Evolutionary conservation across 805 yeast species (phyloP), one percentile per base, ranked within the genome.

Genomic region (Suhomyces sp.): DNA sequence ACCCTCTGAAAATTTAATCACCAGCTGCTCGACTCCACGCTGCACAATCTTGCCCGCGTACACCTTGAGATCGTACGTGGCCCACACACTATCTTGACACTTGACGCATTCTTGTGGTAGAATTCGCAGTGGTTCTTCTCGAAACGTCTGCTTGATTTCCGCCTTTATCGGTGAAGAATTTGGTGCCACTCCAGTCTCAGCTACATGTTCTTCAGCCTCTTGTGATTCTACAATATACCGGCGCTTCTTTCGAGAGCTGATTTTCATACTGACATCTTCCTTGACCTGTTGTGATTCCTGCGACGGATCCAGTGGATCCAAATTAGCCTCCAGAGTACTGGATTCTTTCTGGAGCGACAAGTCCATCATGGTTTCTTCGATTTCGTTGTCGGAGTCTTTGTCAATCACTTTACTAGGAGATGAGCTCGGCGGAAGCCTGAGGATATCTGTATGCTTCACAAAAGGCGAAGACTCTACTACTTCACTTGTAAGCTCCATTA

Each of bases 21-120:
- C 62, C 57, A 66, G 67, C 3, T 52, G 54, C 3, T 71, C 73
- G 12, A 57, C 54, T 1, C 63, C 66, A 12, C 61, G 60, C 1
- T 57, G 54, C 5, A 68, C 46, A 1, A 82, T 60, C 2, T 63
- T 59, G 0, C 85, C 89, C 0, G 87, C 80, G 55, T 78, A 82
- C 62, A 73, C 72, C 44, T 75, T 77, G 41, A 78, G 69, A 51
- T 75, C 73, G 55, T 75, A 77, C 13, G 73, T 71, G 10, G 81
- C 82, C 86, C 86, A 84, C 1, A 83, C 84, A 44, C 80, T 74
- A 6, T 56, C 54, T 0, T 49, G 49, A 33, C 58, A 53, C 6
- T 25, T 17, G 21, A 70, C 58, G 20, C 57, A 51, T 1, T 21
- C 25, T 22, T 48, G 44, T 3, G 46, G n/a, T 12, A 41, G 25